phyloP scores from a whole-genome alignment of 2,329 filamentous ascomycete species.

The Juglanconis sp. region DNA sequence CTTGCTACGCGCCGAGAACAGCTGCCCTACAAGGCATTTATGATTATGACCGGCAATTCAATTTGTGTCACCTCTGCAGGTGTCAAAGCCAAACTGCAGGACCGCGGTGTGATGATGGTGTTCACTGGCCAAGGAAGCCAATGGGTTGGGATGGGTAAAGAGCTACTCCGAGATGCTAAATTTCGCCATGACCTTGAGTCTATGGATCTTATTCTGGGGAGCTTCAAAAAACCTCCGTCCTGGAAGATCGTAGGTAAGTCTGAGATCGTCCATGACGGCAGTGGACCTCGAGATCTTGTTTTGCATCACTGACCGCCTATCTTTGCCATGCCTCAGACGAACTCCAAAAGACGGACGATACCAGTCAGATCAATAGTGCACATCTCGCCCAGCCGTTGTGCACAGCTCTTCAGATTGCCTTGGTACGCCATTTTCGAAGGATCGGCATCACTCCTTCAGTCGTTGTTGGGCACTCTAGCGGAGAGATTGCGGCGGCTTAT shows the following conservation, averaged over 20 bases:
- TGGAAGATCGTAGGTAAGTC: constrained; percentile 22
- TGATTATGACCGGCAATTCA: too few relatives aligned
- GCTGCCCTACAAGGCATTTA: too few relatives aligned
- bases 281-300: too few relatives aligned
- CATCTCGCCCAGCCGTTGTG: constrained; percentile 33
- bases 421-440: constrained; percentile 33
- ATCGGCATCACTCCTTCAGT: constrained; percentile 27
- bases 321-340: constrained; percentile 13
- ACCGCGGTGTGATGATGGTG: constrained; percentile 20
- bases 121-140: constrained; percentile 36
- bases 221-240: constrained; percentile 7
- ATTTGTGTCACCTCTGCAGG: neutral
- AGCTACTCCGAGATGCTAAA: constrained; percentile 17
- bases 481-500: constrained; percentile 41
- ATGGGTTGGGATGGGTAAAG: constrained; percentile 27
- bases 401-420: constrained; percentile 38
- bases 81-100: neutral
- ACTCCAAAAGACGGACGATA: constrained; percentile 18
- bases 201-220: too few relatives aligned
- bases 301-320: too few relatives aligned
- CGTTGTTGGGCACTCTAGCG: constrained; percentile 31
- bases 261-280: too few relatives aligned
- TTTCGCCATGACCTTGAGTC: neutral
- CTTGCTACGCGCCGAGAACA: too few relatives aligned
- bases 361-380: constrained; percentile 24